Percentiles rank a stretch among this genome's conserved stretches.
Conservation (phyloP, 371 early-diverging fungal species). For the Choanephora cucurbitarum region DNA sequence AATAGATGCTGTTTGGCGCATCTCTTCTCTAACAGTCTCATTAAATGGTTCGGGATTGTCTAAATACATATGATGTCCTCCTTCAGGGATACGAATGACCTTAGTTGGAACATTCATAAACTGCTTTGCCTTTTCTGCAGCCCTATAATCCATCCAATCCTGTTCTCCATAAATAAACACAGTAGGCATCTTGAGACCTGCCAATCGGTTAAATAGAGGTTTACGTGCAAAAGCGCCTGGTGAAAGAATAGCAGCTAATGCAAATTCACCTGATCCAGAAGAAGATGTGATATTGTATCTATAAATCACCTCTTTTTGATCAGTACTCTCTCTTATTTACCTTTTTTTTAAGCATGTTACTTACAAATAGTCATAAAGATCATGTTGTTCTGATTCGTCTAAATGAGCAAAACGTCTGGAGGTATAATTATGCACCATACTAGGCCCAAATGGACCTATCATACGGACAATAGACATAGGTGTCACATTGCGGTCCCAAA, state of each 20-base stretch:
- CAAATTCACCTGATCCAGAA: constrained; percentile 80
- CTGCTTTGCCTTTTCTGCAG: constrained; percentile 63
- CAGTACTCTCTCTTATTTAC: background rate
- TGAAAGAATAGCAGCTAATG: constrained; percentile 71
- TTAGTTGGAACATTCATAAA: constrained; percentile 60
- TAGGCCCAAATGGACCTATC: constrained; percentile 79
- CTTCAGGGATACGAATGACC: constrained; percentile 47
- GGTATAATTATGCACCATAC: constrained; percentile 70
- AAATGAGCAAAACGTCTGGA: constrained; percentile 69
- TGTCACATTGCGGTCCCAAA: constrained; percentile 79
- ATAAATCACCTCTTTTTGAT: constrained; percentile 24
- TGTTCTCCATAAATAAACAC: constrained; percentile 77
- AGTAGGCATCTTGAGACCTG: constrained; percentile 73
- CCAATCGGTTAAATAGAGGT: constrained; percentile 73
- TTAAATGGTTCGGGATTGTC: constrained; percentile 85
- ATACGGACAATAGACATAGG: constrained; percentile 83
- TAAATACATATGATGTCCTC: constrained; percentile 89
- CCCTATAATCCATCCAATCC: constrained; percentile 94
- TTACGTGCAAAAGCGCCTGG: constrained; percentile 84
- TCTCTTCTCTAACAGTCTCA: constrained; percentile 38
- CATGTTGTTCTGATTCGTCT: constrained; percentile 59
- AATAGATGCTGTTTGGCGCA: constrained; percentile 8
- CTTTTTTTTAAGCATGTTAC: constrained; percentile 12
- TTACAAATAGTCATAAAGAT: constrained; percentile 63
- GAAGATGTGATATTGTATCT: constrained; percentile 78